Evolutionary conservation across 2,329 filamentous ascomycete genomes (phyloP).

Genomic region (Pseudogymnoascus destructans): DNA sequence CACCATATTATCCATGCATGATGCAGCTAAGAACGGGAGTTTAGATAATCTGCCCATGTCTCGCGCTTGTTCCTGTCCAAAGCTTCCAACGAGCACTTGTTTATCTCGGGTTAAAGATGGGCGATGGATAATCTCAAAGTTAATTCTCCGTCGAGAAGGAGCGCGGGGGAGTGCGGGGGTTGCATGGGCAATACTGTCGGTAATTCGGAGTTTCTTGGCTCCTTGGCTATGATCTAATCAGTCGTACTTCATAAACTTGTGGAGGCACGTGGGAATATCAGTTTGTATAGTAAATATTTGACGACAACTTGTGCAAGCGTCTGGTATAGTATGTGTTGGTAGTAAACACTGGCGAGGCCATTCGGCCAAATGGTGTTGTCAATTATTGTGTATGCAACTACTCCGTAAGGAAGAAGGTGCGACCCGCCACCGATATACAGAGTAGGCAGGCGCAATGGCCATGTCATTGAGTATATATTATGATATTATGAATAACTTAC

Average conservation of each 20-base stretch:
- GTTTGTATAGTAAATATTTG: background rate
- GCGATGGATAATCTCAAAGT: background rate
- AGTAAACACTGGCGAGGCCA: background rate
- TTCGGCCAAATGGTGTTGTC: background rate
- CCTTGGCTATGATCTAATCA: background rate
- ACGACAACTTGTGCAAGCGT: background rate
- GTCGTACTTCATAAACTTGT: background rate
- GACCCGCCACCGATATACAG: background rate
- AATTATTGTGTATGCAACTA: background rate
- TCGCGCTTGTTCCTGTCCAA: background rate
- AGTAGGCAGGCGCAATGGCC: background rate
- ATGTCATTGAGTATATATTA: background rate
- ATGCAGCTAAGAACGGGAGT: background rate
- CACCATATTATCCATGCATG: background rate
- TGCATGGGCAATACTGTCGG: background rate
- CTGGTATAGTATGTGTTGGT: background rate
- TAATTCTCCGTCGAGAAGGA: background rate
- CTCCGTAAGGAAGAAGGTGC: no score
- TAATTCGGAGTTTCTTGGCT: constrained; percentile 3
- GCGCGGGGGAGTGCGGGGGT: constrained; percentile 2
- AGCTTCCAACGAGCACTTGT: background rate
- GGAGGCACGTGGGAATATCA: background rate
- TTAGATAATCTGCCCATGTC: background rate
- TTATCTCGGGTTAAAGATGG: constrained; percentile 7
- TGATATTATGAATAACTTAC: background rate